These are phyloP conservation scores for Potentilla sterilis DNA, from an alignment of 306 rosid species.

Conservation along the genomic window DNA sequence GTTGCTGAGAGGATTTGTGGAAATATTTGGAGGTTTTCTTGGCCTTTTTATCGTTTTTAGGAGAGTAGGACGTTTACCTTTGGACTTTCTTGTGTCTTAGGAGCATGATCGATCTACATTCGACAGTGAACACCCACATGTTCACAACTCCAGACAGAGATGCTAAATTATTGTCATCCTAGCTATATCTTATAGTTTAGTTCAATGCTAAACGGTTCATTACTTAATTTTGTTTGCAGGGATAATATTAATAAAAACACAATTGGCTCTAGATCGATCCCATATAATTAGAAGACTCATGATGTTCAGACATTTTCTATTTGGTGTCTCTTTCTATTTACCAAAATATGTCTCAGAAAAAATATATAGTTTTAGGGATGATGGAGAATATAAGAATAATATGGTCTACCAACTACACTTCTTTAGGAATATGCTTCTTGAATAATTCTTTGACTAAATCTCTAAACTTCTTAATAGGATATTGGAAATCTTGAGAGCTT, in stretches of 20 bases:
- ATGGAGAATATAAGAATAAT: not conserved
- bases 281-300: not conserved
- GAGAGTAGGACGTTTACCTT: not conserved
- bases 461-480: not conserved
- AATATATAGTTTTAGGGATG: not conserved
- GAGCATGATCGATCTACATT: constrained; percentile 20
- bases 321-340: no score
- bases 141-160: not conserved
- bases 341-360: not conserved
- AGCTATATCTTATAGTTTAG: not conserved
- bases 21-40: not conserved
- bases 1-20: not conserved
- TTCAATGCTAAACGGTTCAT: not conserved
- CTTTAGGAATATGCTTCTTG: constrained; percentile 24
- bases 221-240: not conserved
- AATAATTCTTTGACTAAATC: constrained; percentile 12
- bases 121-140: constrained; percentile 11
- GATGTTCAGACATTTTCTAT: not conserved
- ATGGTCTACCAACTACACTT: not conserved
- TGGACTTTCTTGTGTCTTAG: constrained; percentile 18
- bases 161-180: not conserved
- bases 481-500: not conserved
- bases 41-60: not conserved
- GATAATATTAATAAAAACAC: no score
- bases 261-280: not conserved